phyloP scores from a whole-genome alignment of 179 eudicot species.

The Vitellaria paradoxa region DNA sequence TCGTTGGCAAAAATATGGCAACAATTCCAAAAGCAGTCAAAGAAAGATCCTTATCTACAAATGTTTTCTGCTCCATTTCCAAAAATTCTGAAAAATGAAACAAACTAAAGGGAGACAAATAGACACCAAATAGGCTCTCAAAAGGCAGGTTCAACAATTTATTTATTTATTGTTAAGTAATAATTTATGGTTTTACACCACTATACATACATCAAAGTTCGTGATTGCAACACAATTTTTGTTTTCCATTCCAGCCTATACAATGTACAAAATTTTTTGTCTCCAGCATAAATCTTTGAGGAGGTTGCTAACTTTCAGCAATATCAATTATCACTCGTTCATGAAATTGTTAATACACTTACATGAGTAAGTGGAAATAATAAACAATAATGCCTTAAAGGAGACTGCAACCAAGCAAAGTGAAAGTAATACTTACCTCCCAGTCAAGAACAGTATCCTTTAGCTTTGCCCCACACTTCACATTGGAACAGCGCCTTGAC shows the following conservation, averaged over 20 bases:
- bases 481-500: conserved; percentile 64
- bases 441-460: conserved; percentile 96
- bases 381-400: no score
- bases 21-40: no score
- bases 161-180: not conserved
- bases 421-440: conserved; percentile 60
- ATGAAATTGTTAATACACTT: no score
- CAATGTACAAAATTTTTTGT: not conserved
- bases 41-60: no score
- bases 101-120: no score
- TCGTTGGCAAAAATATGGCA: no score
- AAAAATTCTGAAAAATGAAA: no score
- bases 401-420: not conserved
- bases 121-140: not conserved
- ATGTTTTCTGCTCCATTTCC: no score
- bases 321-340: no score
- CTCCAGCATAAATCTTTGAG: not conserved
- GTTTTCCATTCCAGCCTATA: not conserved
- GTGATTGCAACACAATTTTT: not conserved
- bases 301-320: not conserved
- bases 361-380: no score
- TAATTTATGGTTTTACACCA: not conserved
- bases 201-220: not conserved
- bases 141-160: not conserved
- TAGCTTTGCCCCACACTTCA: conserved; percentile 64